Base-by-base conservation (phyloP, 805 yeast species). In the Metschnikowia sp. region DNA sequence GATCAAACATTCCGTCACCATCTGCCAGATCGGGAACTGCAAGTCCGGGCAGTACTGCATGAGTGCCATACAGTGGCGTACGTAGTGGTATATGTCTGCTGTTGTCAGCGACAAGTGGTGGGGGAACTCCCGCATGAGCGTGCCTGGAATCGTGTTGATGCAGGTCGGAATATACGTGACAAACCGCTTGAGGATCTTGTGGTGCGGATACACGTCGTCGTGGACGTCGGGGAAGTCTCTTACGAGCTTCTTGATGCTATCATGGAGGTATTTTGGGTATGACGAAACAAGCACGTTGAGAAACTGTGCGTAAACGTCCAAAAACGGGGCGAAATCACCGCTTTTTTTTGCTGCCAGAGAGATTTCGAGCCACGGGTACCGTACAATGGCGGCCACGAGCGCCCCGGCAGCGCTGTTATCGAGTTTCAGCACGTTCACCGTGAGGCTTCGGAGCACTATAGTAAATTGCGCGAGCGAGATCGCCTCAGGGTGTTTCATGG, bases 201-300 rank as follows among this genome's bases (percentile, higher is more conserved):
- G 97, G 65, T 53, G 82, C 55, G 40, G 58, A 58, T 43, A 72
- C 28, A 35, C 55, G 30, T 52, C 50, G 36, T 48, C 55, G 8
- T 45, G 39, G 32, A 53, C 44, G 30, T 54, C 53, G 39, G 57
- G 66, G 57, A 92, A 86, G 57, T 83, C 89, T 15, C 74, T 57
- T 10, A 90, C 77, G n/a, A 92, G 65, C 48, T 79, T 77, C 50
- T 75, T 71, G 18, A 87, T 82, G n/a, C 92, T 88, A 49, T 88
- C 95, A 52, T 80, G 78, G 81, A 94, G 83, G 88, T 96, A 92
- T 64, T 83, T 88, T 8, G 98, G 98, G 50, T 84, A 75, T 39
- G 92, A 86, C 3, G 96, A 85, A 34, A 91, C 87, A 44, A 92
- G 74, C 28, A 91, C 87, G 39, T 82, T 76, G 39, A 88, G 68